Base-by-base conservation (phyloP, 345 rosid genomes). In the Geranium brycei region DNA sequence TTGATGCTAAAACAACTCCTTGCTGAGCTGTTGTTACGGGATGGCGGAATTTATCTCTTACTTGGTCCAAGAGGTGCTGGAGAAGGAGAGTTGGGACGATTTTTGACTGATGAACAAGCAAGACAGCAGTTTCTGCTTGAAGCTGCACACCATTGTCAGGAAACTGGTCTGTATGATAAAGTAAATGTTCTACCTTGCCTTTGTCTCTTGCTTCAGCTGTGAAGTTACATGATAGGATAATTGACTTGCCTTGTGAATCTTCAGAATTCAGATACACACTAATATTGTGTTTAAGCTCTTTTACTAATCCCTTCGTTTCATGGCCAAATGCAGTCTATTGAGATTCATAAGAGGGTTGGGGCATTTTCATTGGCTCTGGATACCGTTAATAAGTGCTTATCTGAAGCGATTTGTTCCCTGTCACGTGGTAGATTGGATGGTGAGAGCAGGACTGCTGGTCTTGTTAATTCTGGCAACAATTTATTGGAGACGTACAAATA, bases 341-440 rank as follows among this genome's bases (percentile, higher is more conserved):
- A 93, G 70, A 82, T 88, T 75, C 96, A 81, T 76, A 88, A 88
- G 84, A 81, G 96, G 72, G 81, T 88, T 68, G 97, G 99, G 57
- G 97, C 96, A 7, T 91, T 93, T 73, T 77, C 96, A 13, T 79
- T 88, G 82, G 99, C 99, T 7, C 61, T 91, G 72, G 95, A 91
- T 67, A 87, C 87, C 63, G 85, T 88, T 75, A 95, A 95, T 67
- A 87, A 82, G 78, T 93, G 96, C 69, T 86, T 95, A 28, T 91
- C 97, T 18, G 96, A 87, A 73, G 89, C 95, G 58, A 87, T 95
- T 40, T 91, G 89, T 75, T 83, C 91, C 40, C 80, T 87, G 18
- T 78, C 86, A 55, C 97, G 95, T 17, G 96, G 97, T 72, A 84
- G 86, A 70, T 74, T 85, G 73, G 96, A 91, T 70, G 96, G 99